A percentile compares a stretch with the other conserved stretches of the same genome.
phyloP scores from a whole-genome alignment of 2,329 filamentous ascomycete species.

The Cordyceps fumosorosea region DNA sequence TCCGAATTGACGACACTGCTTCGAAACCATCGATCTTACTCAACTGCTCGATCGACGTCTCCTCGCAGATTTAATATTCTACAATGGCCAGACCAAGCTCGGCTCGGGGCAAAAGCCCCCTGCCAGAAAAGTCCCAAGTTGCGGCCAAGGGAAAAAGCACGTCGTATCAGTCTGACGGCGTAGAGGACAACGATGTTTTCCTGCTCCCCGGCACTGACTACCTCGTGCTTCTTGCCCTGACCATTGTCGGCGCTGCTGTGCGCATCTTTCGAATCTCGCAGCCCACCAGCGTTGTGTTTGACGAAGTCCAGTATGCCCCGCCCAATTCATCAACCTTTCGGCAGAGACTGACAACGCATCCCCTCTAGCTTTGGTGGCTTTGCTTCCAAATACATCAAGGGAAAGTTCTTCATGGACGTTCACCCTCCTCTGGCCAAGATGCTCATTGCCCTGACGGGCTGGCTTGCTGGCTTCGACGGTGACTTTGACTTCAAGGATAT shows the following conservation, averaged over 20 bases:
- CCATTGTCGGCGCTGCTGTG: conserved; percentile 68
- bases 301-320: conserved; percentile 87
- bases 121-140: conserved; percentile 29
- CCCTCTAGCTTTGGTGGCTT: conserved; percentile 83
- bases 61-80: background rate
- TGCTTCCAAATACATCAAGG: conserved; percentile 98
- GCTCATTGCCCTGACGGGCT: conserved; percentile 90
- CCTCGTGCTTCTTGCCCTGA: conserved; percentile 65
- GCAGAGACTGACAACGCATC: background rate
- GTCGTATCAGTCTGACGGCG: conserved; percentile 70
- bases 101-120: conserved; percentile 30
- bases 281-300: conserved; percentile 93
- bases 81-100: conserved; percentile 30
- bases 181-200: conserved; percentile 88
- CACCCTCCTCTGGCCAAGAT: conserved; percentile 95
- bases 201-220: conserved; percentile 79
- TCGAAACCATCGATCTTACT: background rate
- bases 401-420: conserved; percentile 99
- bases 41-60: background rate
- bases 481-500: conserved; percentile 99
- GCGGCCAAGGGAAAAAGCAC: conserved; percentile 28
- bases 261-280: conserved; percentile 95
- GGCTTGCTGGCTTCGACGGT: conserved; percentile 89
- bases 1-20: conserved; percentile 1
- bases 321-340: background rate